Base-by-base conservation (phyloP, 441 rosid genomes). In the Gossypium laxum region DNA sequence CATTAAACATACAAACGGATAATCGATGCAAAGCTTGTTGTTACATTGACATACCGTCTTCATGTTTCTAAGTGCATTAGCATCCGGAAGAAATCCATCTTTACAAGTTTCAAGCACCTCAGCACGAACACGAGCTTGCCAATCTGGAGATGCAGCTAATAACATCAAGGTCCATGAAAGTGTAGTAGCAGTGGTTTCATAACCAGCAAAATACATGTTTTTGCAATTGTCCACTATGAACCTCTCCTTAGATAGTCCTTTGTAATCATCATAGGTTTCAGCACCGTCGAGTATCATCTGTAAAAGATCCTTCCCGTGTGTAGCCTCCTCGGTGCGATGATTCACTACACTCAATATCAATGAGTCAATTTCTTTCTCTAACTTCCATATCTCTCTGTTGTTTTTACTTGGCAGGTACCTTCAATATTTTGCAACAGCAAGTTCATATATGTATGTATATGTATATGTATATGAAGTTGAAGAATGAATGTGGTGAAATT, bases 211-310 rank as follows among this genome's bases (percentile, higher is more conserved):
- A 83, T 79, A 87, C 5, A 83, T 71, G 18, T 59, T 76, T 78
- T 82, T 84, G 83, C 87, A 85, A 47, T 87, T 87, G 60, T 82
- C 86, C 12, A 80, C 82, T 1, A 84, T 74, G 78, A 80, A 84
- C 77, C 76, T 78, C 62, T 80, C 74, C 0, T 19, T 68, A 4
- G 80, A 75, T 41, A 74, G 15, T 2, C 75, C 71, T 7, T 73
- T 59, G 10, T 34, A 5, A 24, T 64, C 79, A 17, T 67, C 50
- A 18, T 30, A 38, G 47, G 38, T 57, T 1, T 65, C 51, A 11
- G 82, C 84, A 17, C 78, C 77, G 34, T 81, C 81, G 3, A 85
- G 78, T 56, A 83, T 79, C 81, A 62, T 73, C 54, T 80, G 89
- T 6, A 84, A 60, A 24, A 84, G 80, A 73, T 83, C 85, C 41